Evolutionary conservation across 139 green algal species (phyloP), one percentile per base, ranked within the genome.

Genomic region (Diplosphaera chodatii): DNA sequence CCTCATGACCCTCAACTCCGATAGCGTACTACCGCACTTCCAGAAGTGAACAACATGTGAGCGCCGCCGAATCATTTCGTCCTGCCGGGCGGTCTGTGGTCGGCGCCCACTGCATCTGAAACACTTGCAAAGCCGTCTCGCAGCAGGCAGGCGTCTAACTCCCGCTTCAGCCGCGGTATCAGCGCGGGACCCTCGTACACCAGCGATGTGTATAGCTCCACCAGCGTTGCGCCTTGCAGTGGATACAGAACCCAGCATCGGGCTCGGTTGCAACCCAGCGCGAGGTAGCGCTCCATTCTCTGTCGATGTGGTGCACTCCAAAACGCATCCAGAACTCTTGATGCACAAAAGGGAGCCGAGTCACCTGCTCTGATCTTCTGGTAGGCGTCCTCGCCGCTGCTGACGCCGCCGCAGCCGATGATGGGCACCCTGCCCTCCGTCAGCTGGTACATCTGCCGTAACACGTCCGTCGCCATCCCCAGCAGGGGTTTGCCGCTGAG

Each of bases 141-240:
- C 16, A 74, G 67, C 62, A 98, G 68, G 59, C 83, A 90, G 18
- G 76, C 85, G 1, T 84, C 83, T 55, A 97, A 76, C 77, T 97
- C 86, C 25, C 71, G 75, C 77, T 99, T 99, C 29, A 98, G 86
- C 1, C 74, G 68, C 0, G 92, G 96, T 28, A 99, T 80, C 1
- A 97, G 33, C 21, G 77, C 82, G 5, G 95, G 92, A 0, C 95
- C 95, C 37, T 93, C 86, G 77, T 96, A 99, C 1, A 85, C 90
- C 37, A 99, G 75, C 5, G 83, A 80, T 0, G 95, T 97, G 85
- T 98, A 99, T 16, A 99, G 68, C 85, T 99, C 89, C 32, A 99
- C 93, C 34, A 99, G 78, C 28, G 80, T 92, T 3, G 95, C 95
- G 4, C 95, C 93, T 86, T n/a, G n/a, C n/a, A n/a, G 88, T 80